A percentile compares a stretch with the other conserved stretches of the same genome.
These are phyloP conservation scores for Sugiyamaella boreocaroliniensis DNA, from an alignment of 805 yeast genomes.

Conservation along the genomic window DNA sequence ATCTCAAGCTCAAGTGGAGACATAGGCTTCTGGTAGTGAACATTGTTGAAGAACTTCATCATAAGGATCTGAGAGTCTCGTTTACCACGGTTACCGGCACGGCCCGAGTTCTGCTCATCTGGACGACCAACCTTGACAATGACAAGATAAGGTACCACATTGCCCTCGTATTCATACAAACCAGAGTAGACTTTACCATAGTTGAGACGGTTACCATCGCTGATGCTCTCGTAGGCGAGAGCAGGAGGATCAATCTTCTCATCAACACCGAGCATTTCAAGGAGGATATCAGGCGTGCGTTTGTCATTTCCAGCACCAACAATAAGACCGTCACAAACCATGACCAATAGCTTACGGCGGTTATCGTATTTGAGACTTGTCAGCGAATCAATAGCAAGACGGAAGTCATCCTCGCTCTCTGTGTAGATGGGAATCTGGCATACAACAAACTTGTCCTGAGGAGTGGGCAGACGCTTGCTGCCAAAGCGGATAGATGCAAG, in stretches of 20 bases:
- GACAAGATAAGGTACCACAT: constrained; percentile 46
- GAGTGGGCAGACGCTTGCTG: constrained; percentile 30
- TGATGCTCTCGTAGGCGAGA: constrained; percentile 51
- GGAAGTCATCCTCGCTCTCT: constrained; percentile 48
- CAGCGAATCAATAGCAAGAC: constrained; percentile 52
- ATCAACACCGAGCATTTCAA: constrained; percentile 40
- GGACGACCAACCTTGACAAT: constrained; percentile 55
- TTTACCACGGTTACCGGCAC: constrained; percentile 60
- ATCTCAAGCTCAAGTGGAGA: constrained; percentile 49
- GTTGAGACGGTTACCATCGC: constrained; percentile 56
- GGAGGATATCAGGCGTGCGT: constrained; percentile 49
- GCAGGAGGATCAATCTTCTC: constrained; percentile 45
- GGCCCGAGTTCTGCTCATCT: constrained; percentile 35
- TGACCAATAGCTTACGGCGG: constrained; percentile 47
- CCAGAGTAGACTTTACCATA: constrained; percentile 61
- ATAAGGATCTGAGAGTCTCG: constrained; percentile 56
- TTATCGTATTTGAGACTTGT: constrained; percentile 52
- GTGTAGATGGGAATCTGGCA: constrained; percentile 46
- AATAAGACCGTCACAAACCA: constrained; percentile 55
- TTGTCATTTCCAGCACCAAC: constrained; percentile 54
- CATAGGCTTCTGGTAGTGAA: constrained; percentile 55
- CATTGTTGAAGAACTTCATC: constrained; percentile 53
- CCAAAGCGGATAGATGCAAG: constrained; percentile 35
- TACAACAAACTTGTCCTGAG: constrained; percentile 36
- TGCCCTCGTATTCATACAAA: constrained; percentile 49